Base-by-base conservation (phyloP, 345 rosid genomes). In the Gossypium sturtianum region DNA sequence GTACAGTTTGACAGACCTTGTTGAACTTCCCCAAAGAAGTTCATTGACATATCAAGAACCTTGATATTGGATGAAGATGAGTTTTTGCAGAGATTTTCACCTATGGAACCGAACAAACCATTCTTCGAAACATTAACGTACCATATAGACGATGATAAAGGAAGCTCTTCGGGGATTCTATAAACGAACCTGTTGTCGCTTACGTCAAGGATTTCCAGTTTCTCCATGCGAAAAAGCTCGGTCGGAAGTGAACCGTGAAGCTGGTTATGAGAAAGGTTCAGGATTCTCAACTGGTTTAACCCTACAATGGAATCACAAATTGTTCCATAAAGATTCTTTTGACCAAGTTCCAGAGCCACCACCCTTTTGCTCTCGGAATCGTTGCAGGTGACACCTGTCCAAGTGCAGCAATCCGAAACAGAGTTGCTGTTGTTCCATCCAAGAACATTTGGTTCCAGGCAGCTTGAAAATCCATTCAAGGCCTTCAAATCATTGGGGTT, bases 71-170 rank as follows among this genome's bases (percentile, higher is more conserved):
- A 20, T n/a, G 56, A 45, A 0, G 49, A 11, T 57, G 67, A 73
- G n/a, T 34, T 44, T 15, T 59, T 82, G 80, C 84, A 94, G 84
- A 49, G 76, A 62, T 76, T 69, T 70, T 51, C 89, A 82, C 70
- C 76, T 61, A 92, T 87, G 71, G 70, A 73, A 7, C 98, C 96
- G 1, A 60, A 67, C 61, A 94, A 91, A 82, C 71, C 87, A 79
- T 92, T 94, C 70, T 93, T 97, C 7, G 97, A 97, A 44, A 94
- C 85, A 53, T 92, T 80, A 77, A 94, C 85, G 83, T 81, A 66
- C 79, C 71, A 71, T 38, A 94, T 86, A n/a, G 74, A 85, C 69
- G 78, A 86, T 70, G 78, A 60, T 72, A 86, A 83, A 56, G 75
- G 66, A 27, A 74, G 71, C 8, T 84, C 45, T 17, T 83, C 27